Base-by-base conservation (phyloP, 106 monocot genomes). In the Narthecium ossifragum region DNA sequence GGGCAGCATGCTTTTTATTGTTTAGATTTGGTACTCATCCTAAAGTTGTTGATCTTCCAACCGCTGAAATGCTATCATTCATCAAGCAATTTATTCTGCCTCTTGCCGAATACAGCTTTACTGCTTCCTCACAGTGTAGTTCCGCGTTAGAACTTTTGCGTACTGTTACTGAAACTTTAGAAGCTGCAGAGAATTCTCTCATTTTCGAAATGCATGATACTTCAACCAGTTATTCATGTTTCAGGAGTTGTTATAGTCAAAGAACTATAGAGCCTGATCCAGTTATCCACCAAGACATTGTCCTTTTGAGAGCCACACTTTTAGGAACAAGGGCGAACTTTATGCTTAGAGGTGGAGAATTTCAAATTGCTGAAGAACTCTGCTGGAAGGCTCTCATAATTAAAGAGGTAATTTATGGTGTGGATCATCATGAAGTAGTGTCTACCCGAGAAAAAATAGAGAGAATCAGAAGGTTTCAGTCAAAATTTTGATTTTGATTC, bases 241-340 rank as follows among this genome's bases (percentile, higher is more conserved):
- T n/a, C n/a, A n/a, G n/a, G n/a, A n/a, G n/a, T n/a, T n/a, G n/a
- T n/a, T n/a, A n/a, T n/a, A n/a, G 51, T 66, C 59, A 8, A 30
- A 39, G 6, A 65, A 57, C 2, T 77, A 73, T 12, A 72, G 75
- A 71, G 21, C 73, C 15, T 62, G 67, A 31, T 69, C 69, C 30
- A 80, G 72, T 3, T 70, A 78, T 50, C 61, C 84, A 8, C 87
- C 86, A 92, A 72, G 92, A 92, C 28, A 43, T 87, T 8, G 79
- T 83, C 1, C 60, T 87, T 26, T 24, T 80, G 64, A 83, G 65
- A 67, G 86, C 92, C 14, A 75, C 73, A 27, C 75, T 92, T 3
- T 31, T 92, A 40, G 86, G 87, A 68, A 92, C 87, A 22, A 74
- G 87, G 50, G 87, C 83, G 20, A 92, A 92, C 30, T 50, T 92